Percentiles rank a stretch among this genome's conserved stretches.
phyloP scores from a whole-genome alignment of 2,329 filamentous ascomycete genomes.

The Trichophyton verrucosum region DNA sequence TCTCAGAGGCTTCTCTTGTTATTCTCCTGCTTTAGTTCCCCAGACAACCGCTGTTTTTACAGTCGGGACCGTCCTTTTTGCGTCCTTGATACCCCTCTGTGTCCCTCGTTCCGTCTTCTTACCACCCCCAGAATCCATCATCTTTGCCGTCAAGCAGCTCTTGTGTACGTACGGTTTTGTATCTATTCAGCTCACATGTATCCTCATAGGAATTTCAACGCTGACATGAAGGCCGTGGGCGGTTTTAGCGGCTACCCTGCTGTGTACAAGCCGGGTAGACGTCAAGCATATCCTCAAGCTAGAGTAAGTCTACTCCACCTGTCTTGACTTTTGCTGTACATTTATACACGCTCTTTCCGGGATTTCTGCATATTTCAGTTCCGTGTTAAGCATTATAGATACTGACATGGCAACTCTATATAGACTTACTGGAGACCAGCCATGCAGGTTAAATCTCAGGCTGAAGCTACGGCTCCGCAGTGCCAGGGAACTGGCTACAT shows the following conservation, averaged over 20 bases:
- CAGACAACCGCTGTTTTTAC: neutral
- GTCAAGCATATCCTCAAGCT: slow-evolving; percentile 1
- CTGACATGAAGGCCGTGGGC: slow-evolving; percentile 2
- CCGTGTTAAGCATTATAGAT: neutral
- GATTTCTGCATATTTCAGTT: too few species aligned
- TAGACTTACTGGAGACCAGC: neutral
- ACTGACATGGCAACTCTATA: neutral
- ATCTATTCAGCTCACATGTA: neutral
- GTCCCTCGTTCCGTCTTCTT: neutral
- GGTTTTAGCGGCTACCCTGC: neutral
- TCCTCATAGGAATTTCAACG: neutral
- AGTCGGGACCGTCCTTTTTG: neutral
- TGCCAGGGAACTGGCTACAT: slow-evolving; percentile 16
- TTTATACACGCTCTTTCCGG: too few species aligned
- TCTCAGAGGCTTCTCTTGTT: slow-evolving; percentile 43
- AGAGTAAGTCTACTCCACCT: neutral
- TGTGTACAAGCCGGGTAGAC: slow-evolving; percentile 1
- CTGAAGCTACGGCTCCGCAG: slow-evolving; percentile 18
- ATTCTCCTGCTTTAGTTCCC: slow-evolving; percentile 26
- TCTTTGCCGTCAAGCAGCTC: neutral
- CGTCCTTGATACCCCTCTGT: neutral
- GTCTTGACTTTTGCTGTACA: too few species aligned
- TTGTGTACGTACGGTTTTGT: neutral
- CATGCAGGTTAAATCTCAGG: slow-evolving; percentile 13
- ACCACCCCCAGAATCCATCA: neutral